A percentile compares a stretch with the other conserved stretches of the same genome.
Evolutionary conservation across 805 yeast genomes (phyloP).

Genomic region (Yamadazyma paraphyllophila): DNA sequence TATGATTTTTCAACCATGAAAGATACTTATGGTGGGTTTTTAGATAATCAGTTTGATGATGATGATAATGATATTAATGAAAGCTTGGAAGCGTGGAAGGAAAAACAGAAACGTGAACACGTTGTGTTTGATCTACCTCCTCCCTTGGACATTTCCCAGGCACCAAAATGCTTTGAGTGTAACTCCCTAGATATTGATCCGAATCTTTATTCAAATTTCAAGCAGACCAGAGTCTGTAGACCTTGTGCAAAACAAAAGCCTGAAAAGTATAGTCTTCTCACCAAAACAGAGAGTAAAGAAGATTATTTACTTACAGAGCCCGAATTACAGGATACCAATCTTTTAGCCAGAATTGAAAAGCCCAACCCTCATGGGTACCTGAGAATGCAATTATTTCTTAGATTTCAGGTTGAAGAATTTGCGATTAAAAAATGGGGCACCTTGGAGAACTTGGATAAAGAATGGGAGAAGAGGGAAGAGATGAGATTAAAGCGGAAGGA

Average conservation of each 20-base stretch:
- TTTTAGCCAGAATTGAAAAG: slow-evolving; percentile 78
- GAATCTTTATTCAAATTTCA: slow-evolving; percentile 65
- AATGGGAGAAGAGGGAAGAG: slow-evolving; percentile 82
- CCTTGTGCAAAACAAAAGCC: slow-evolving; percentile 70
- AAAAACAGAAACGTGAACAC: slow-evolving; percentile 39
- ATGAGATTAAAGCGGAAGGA: slow-evolving; percentile 72
- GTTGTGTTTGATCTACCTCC: slow-evolving; percentile 59
- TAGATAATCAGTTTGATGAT: slow-evolving; percentile 29
- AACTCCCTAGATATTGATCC: slow-evolving; percentile 77
- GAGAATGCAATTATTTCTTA: slow-evolving; percentile 85
- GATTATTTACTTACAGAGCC: slow-evolving; percentile 94
- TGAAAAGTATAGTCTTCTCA: slow-evolving; percentile 84
- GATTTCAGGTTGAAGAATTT: slow-evolving; percentile 90
- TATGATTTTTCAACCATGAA: slow-evolving; percentile 89
- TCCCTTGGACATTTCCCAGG: slow-evolving; percentile 66
- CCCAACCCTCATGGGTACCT: slow-evolving; percentile 94
- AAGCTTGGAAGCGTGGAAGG: slow-evolving; percentile 47
- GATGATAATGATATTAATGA: slow-evolving; percentile 15
- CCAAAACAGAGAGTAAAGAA: slow-evolving; percentile 92
- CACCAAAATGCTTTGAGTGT: slow-evolving; percentile 86
- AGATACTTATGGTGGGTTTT: slow-evolving; percentile 84
- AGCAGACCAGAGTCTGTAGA: slow-evolving; percentile 69
- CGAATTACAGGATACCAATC: slow-evolving; percentile 67
- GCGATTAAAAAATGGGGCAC: slow-evolving; percentile 96
- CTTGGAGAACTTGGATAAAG: slow-evolving; percentile 82